Base-by-base conservation (phyloP, 371 early-diverging fungal genomes). In the Ecytonucleospora hepatopenaei region DNA sequence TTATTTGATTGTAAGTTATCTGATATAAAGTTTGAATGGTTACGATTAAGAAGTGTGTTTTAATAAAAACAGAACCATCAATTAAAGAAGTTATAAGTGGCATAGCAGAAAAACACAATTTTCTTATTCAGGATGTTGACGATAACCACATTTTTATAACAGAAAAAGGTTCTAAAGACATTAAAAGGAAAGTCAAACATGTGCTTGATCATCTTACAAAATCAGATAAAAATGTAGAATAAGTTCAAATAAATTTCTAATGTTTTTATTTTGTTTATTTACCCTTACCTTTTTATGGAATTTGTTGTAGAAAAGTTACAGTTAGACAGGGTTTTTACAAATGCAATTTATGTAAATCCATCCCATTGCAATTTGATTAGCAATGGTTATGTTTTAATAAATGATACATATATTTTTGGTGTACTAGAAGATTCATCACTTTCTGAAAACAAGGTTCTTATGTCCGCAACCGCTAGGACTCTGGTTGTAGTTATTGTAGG, bases 101-200 rank as follows among this genome's bases (percentile, higher is more conserved):
- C 19, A 58, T 80, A n/a, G 71, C 70, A 24, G 71, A 78, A 57
- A 57, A 69, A 32, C 68, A 76, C 28, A 76, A 74, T 54, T 80
- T 77, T 68, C 49, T 80, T 33, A 75, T 80, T 54, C 69, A 71
- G 51, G 76, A 80, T 54, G 71, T 78, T 63, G 69, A 75, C 54
- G 78, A 77, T 40, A 69, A 23, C 32, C 32, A 53, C 1, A 46
- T 80, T 2, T 80, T 80, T 61, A 68, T 80, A 47, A 74, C 78
- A 16, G 33, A 55, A 15, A 63, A 74, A 24, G 78, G 67, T 48
- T 31, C 70, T 12, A 40, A 32, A 31, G 65, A 54, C n/a, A 59
- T 80, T 8, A 71, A 72, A 53, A 54, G 68, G 30, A 70, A 69
- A 60, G 70, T 78, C 24, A 69, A 71, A 31, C 59, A 59, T 27